Evolutionary conservation across 163 green algal genomes (phyloP).

Genomic region (Chlorella variabilis): DNA sequence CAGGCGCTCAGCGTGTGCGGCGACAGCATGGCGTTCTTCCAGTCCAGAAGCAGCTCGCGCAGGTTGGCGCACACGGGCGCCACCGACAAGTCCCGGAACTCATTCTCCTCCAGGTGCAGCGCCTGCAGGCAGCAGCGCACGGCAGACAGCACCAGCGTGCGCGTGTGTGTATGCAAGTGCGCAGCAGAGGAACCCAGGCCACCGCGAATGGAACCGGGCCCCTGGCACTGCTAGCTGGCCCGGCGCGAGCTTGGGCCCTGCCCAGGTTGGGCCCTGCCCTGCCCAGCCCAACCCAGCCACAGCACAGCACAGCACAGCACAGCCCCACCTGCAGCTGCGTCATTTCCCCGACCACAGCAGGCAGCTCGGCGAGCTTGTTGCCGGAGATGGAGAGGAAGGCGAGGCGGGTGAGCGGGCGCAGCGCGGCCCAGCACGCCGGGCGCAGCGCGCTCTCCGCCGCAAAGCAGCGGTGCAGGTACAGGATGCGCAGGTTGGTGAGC

Average conservation of each 20-base stretch:
- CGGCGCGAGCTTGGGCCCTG: no score
- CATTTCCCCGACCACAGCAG: background rate
- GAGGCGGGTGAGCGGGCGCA: background rate
- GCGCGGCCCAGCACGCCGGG: background rate
- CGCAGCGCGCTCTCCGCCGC: background rate
- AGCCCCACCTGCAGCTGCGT: background rate
- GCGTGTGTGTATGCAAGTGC: no score
- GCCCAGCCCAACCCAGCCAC: background rate
- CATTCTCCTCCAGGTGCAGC: background rate
- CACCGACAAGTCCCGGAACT: background rate
- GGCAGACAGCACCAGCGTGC: background rate
- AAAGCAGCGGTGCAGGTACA: slow-evolving; percentile 5
- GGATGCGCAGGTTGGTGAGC: background rate
- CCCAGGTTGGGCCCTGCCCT: no score
- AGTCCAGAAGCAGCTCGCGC: slow-evolving; percentile 3
- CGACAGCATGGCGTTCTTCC: background rate
- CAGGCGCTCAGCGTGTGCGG: background rate
- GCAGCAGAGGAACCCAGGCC: no score
- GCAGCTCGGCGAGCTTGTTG: background rate
- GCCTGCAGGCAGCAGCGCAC: background rate
- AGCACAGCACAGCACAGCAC: background rate
- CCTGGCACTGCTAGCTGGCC: no score
- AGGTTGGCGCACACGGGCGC: background rate
- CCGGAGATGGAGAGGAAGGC: background rate
- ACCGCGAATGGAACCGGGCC: no score